Evolutionary conservation across 495 filamentous ascomycete genomes (phyloP), one percentile per base, ranked within the genome.

Genomic region (Lineolata rhizophorae): DNA sequence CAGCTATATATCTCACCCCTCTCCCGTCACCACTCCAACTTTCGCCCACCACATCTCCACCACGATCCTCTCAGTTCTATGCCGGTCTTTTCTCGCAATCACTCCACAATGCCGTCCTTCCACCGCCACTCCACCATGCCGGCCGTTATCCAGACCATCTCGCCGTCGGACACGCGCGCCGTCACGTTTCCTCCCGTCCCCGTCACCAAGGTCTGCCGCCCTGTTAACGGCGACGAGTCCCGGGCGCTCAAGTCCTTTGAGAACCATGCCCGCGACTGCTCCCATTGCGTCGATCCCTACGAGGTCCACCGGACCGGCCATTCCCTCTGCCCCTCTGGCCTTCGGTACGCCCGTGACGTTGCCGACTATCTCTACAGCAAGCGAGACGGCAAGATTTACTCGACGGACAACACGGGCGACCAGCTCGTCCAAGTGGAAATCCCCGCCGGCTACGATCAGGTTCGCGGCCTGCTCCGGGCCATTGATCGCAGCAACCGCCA

Each of bases 211-310:
- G 32, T 48, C 25, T 42, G 43, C 2, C 42, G 50, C 14, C 44
- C 48, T 2, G 32, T 50, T 21, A 45, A 38, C 28, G 29, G 12
- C 10, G 29, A 31, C 18, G 52, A 55, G 36, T 36, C 37, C 36
- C 52, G 52, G 52, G 46, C 48, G 0, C 29, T 51, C 16, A 52
- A 55, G 40, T 20, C 49, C 33, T 53, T 53, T 30, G 52, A 55
- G 31, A 34, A 31, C 16, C 52, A 55, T 32, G 48, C 48, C 12
- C 42, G 35, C 9, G 40, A 40, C 27, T 55, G 52, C 39, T 30
- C 27, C 16, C 35, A 40, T 27, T 55, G 52, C 45, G 31, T 43
- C 37, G 29, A 50, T 29, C 50, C 52, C 2, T 45, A 49, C 18
- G 38, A 46, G 12, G 47, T 46, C 20, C 36, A 47, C 40, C 42